Base-by-base conservation (phyloP, 257 asterid genomes). In the Nicotiana tabacum region DNA sequence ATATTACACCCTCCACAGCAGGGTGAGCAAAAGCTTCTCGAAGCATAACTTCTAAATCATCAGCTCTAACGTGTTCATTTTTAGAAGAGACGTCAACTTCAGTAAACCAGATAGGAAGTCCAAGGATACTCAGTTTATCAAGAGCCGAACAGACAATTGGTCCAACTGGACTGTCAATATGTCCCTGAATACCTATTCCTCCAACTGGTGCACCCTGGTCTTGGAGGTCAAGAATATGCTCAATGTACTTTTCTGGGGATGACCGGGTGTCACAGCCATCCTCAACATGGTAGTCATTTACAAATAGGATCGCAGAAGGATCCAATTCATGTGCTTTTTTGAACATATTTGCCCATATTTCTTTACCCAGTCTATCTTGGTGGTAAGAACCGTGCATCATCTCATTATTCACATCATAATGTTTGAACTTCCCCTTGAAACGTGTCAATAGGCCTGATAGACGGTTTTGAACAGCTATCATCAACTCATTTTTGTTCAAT, bases 161-260 rank as follows among this genome's bases (percentile, higher is more conserved):
- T 60, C 99, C 99, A 5, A 95, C 90, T 1, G 99, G 99, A 46
- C 85, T 48, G 53, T 87, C 97, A 57, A 91, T 92, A 46, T 95
- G 99, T 0, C 99, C 99, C 84, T 95, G 99, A 83, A 95, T 86
- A 60, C 99, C 99, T 82, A 95, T 88, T 33, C 99, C 99, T 39
- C 95, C 96, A 4, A 95, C 92, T 1, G 95, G 92, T 1, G 99
- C 99, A 8, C 98, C 99, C 48, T 88, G 92, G 68, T 88, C 94
- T 81, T 90, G 94, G 9, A 95, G 93, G 84, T 89, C 94, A 30
- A 91, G 97, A 56, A 92, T 88, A 27, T 92, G 98, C 57, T 91
- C 88, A 11, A 88, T 85, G 87, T 94, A 94, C 88, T 89, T 92
- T 79, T 95, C 98, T 0, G 99, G 98, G 10, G 90, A 91, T 30